Conservation (phyloP, 441 rosid species). For the Aleurites moluccanus region DNA sequence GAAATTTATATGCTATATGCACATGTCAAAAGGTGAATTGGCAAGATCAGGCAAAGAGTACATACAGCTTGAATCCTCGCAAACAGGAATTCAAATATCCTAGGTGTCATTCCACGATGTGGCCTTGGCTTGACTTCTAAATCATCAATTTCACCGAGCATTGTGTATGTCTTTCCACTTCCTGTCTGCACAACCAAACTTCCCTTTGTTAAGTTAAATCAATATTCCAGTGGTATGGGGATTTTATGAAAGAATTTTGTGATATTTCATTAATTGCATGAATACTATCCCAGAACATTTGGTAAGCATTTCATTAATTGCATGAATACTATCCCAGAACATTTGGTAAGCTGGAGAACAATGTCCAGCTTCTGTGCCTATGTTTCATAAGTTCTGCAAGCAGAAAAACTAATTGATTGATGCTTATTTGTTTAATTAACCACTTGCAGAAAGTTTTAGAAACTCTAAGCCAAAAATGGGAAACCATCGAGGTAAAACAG, state of each 20-base stretch:
- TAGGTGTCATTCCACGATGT: conserved; percentile 95
- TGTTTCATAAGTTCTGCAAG: not conserved
- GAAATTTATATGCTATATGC: conserved; percentile 9
- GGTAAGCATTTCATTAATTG: conserved; percentile 10
- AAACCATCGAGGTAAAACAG: not conserved
- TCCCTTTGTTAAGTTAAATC: conserved; percentile 15
- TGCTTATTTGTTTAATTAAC: not conserved
- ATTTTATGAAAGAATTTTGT: not conserved
- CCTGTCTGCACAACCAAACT: conserved; percentile 70
- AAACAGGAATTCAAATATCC: conserved; percentile 98
- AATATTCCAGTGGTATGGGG: not conserved
- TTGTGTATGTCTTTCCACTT: conserved; percentile 95
- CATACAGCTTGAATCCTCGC: conserved; percentile 98
- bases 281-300: not conserved
- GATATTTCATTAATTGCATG: conserved; percentile 13
- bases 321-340: conserved; percentile 4
- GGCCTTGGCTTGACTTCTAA: conserved; percentile 83
- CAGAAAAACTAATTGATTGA: not conserved
- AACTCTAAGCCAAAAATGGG: not conserved
- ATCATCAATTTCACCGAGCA: conserved; percentile 90
- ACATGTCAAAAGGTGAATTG: not conserved
- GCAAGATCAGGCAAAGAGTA: conserved; percentile 21
- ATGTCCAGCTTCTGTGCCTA: not conserved
- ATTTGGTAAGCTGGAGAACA: not conserved
- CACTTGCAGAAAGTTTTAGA: not conserved